Conservation (phyloP, 345 rosid genomes). For the Sonneratia caseolaris region DNA sequence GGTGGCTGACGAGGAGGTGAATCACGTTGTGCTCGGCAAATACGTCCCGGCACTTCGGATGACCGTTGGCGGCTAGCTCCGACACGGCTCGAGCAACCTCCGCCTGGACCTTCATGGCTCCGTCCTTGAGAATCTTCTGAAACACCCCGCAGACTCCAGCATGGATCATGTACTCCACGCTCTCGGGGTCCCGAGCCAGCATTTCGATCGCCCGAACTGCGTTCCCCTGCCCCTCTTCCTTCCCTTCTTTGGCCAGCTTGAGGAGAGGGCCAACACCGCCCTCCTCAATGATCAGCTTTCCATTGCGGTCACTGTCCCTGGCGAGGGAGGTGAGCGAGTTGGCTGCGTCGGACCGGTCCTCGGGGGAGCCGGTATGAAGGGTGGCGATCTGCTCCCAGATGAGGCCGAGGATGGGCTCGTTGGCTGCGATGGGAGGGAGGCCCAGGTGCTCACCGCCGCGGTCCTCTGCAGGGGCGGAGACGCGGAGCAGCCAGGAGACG, state of each 20-base stretch:
- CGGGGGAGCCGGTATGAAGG: constrained; percentile 53
- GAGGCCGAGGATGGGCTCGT: constrained; percentile 73
- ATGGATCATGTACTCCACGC: constrained; percentile 58
- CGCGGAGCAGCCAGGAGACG: constrained; percentile 90
- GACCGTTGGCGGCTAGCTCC: constrained; percentile 41
- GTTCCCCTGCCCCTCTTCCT: constrained; percentile 67
- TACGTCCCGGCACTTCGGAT: constrained; percentile 63
- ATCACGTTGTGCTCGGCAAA: constrained; percentile 63
- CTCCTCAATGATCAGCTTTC: constrained; percentile 76
- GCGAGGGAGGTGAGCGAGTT: constrained; percentile 74
- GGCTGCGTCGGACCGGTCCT: constrained; percentile 62
- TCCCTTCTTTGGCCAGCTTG: constrained; percentile 68
- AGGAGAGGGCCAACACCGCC: constrained; percentile 72
- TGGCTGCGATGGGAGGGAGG: constrained; percentile 74
- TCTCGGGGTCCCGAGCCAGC: constrained; percentile 64
- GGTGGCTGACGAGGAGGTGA: constrained; percentile 65
- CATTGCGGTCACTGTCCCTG: constrained; percentile 67
- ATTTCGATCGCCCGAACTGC: constrained; percentile 74
- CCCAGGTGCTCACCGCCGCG: constrained; percentile 66
- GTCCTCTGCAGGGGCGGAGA: constrained; percentile 56
- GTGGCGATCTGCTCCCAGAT: constrained; percentile 86
- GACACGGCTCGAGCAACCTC: constrained; percentile 67
- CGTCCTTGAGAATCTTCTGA: constrained; percentile 76
- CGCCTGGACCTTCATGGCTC: constrained; percentile 60
- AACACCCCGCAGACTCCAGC: constrained; percentile 65